Evolutionary conservation across 1,139 yeast genomes (phyloP).

Genomic region (Eremothecium sinecaudum): DNA sequence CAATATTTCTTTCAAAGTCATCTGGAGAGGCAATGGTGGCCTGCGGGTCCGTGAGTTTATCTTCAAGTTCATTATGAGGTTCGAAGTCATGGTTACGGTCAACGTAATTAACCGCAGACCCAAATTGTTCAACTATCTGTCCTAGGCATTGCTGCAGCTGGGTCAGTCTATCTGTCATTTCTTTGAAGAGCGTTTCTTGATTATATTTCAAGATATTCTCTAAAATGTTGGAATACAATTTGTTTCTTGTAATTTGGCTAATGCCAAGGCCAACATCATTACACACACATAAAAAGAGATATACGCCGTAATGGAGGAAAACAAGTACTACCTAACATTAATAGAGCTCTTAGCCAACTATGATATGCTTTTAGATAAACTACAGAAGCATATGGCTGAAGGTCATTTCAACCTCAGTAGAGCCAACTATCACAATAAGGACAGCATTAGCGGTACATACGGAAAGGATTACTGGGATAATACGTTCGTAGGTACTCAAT

Average conservation of each 20-base stretch:
- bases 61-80: conserved; percentile 39
- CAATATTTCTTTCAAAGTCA: conserved; percentile 49
- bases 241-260: too few relatives aligned
- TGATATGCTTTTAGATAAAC: conserved; percentile 24
- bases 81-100: conserved; percentile 60
- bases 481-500: conserved; percentile 20
- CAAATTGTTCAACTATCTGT: conserved; percentile 84
- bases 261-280: background rate
- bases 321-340: conserved; percentile 12
- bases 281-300: background rate
- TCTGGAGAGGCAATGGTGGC: conserved; percentile 36
- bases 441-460: conserved; percentile 24
- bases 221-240: too few relatives aligned
- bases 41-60: conserved; percentile 43
- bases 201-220: too few relatives aligned
- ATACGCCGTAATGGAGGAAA: conserved; percentile 2
- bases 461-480: conserved; percentile 29
- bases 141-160: conserved; percentile 89
- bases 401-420: conserved; percentile 25
- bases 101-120: conserved; percentile 80
- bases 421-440: conserved; percentile 29
- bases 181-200: too few relatives aligned
- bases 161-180: conserved; percentile 68
- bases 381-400: conserved; percentile 18
- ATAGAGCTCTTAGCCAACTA: conserved; percentile 18